phyloP scores from a whole-genome alignment of 2,329 filamentous ascomycete genomes.

The Fusarium humuli region DNA sequence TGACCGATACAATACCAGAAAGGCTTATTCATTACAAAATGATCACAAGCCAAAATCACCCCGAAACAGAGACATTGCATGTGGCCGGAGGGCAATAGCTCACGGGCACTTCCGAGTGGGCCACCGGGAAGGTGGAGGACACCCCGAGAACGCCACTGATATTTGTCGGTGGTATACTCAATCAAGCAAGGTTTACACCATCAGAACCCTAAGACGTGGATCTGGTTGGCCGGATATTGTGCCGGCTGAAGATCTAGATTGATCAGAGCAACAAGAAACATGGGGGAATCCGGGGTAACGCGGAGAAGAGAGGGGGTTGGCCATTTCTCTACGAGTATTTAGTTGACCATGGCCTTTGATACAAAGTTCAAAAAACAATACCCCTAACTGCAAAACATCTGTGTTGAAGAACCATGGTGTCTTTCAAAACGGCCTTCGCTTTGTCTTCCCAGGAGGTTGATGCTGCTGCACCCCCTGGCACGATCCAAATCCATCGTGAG shows the following conservation, averaged over 20 bases:
- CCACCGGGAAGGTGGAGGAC: conserved; percentile 25
- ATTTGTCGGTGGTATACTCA: neutral
- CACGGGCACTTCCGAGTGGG: conserved; percentile 8
- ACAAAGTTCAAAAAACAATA: neutral
- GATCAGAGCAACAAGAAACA: neutral
- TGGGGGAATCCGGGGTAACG: conserved; percentile 31
- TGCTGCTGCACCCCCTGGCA: conserved; percentile 24
- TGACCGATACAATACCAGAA: neutral
- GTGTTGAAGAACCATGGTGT: neutral
- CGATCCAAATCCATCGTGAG: conserved; percentile 23
- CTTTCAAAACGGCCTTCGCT: conserved; percentile 18
- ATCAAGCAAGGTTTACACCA: neutral
- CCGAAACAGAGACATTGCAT: neutral
- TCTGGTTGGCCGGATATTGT: neutral
- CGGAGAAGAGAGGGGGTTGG: conserved; percentile 1
- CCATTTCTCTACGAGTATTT: conserved; percentile 3
- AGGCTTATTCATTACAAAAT: fast-evolving
- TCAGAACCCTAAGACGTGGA: neutral
- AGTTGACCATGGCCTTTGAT: neutral
- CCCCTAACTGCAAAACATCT: neutral
- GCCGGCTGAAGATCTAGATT: neutral
- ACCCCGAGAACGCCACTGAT: conserved; percentile 1
- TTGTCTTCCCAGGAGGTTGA: conserved; percentile 26
- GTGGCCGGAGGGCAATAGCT: fast-evolving
- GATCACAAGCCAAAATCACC: neutral